Percentiles rank a stretch among this genome's conserved stretches.
These are phyloP conservation scores for Poa pratensis DNA, from an alignment of 176 grass and related monocot genomes.

Conservation along the genomic window DNA sequence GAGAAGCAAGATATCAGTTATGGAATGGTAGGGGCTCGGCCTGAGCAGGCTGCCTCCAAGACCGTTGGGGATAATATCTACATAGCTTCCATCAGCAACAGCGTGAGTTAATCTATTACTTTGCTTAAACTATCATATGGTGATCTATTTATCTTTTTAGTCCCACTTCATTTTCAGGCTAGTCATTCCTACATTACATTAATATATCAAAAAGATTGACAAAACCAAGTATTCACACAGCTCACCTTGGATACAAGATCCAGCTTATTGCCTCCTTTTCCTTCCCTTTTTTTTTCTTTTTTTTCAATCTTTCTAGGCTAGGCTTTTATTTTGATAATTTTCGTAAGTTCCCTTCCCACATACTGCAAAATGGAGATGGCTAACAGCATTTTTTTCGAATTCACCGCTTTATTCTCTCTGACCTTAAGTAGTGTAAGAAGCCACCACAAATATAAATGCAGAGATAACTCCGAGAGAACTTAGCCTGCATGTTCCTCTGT, in stretches of 20 bases:
- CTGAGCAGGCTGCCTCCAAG: slow-evolving; percentile 46
- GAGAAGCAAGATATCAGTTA: slow-evolving; percentile 45
- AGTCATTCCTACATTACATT: not conserved
- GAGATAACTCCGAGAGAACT: slow-evolving; percentile 11
- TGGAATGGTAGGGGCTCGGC: slow-evolving; percentile 36
- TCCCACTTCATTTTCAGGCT: slow-evolving; percentile 15
- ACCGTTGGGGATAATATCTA: slow-evolving; percentile 46
- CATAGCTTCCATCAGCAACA: slow-evolving; percentile 62
- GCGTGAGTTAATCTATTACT: slow-evolving; percentile 60
- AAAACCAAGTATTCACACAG: not conserved
- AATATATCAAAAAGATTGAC: not conserved
- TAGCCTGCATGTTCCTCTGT: not conserved
- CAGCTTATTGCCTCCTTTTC: not conserved
- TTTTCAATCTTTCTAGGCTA: not conserved
- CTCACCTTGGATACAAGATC: not conserved
- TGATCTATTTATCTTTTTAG: slow-evolving; percentile 9
- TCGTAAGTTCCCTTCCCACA: not conserved
- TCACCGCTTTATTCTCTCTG: not conserved
- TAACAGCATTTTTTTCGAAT: slow-evolving; percentile 8
- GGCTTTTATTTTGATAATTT: not conserved
- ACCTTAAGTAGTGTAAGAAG: slow-evolving; percentile 7
- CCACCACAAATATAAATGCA: slow-evolving; percentile 7
- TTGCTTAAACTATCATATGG: not conserved
- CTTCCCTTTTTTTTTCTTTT: not conserved
- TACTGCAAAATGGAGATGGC: not conserved